Evolutionary conservation across 345 rosid species (phyloP).

Genomic region (Citrus inodora): DNA sequence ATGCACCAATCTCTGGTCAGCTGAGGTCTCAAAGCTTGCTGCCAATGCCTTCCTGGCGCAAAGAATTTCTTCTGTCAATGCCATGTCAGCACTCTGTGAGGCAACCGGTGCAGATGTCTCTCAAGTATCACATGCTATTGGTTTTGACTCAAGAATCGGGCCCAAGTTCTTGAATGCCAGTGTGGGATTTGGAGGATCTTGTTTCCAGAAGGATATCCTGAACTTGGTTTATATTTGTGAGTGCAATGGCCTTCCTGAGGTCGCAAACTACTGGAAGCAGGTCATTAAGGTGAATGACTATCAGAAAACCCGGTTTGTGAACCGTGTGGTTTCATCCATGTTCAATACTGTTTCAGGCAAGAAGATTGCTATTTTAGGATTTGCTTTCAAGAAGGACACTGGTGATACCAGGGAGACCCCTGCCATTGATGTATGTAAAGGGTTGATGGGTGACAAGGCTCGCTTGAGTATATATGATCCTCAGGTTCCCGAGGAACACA

Average conservation of each 20-base stretch:
- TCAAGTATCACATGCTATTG: constrained; percentile 59
- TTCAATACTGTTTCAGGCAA: constrained; percentile 57
- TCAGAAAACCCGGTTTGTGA: constrained; percentile 63
- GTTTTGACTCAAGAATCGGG: constrained; percentile 62
- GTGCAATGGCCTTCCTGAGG: constrained; percentile 67
- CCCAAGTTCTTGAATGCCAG: constrained; percentile 71
- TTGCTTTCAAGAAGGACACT: constrained; percentile 75
- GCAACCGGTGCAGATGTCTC: constrained; percentile 69
- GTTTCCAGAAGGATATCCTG: constrained; percentile 70
- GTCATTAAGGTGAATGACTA: constrained; percentile 74
- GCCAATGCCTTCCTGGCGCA: constrained; percentile 76
- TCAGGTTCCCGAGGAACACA: constrained; percentile 59
- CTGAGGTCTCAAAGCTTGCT: constrained; percentile 75
- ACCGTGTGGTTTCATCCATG: constrained; percentile 62
- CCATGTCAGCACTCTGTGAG: constrained; percentile 75
- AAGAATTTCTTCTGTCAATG: constrained; percentile 71
- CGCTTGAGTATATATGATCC: constrained; percentile 59
- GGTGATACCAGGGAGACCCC: constrained; percentile 84
- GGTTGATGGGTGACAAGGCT: constrained; percentile 60
- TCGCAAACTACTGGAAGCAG: constrained; percentile 74
- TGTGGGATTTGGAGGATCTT: constrained; percentile 76
- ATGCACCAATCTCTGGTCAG: constrained; percentile 76
- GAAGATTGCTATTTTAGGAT: constrained; percentile 67
- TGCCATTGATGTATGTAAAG: constrained; percentile 70
- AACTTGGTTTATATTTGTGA: constrained; percentile 69